These are phyloP conservation scores for Eucalyptus sideroxylon DNA, from an alignment of 345 rosid species.

Conservation along the genomic window DNA sequence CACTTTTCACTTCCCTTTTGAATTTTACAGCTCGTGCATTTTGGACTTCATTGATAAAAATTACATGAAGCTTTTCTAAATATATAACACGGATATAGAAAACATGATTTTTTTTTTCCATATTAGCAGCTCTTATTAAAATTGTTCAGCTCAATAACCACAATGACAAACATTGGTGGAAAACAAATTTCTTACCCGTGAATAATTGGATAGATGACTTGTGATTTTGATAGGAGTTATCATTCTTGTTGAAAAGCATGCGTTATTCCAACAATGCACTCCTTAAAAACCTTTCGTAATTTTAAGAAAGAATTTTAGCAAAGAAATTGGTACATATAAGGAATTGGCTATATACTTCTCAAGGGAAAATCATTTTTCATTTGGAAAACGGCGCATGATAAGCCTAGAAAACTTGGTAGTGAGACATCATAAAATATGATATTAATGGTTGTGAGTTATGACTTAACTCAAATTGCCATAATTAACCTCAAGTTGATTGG, in stretches of 20 bases:
- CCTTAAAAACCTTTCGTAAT: not conserved
- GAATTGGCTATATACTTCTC: not conserved
- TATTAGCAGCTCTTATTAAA: no score
- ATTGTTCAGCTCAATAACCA: not conserved
- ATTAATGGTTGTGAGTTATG: not conserved
- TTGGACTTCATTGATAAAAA: not conserved
- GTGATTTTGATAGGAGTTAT: not conserved
- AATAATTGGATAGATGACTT: not conserved
- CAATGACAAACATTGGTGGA: not conserved
- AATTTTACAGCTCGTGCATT: not conserved
- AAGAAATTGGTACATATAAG: not conserved
- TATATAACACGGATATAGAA: rapidly evolving
- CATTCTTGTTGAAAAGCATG: not conserved
- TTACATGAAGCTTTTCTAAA: no score
- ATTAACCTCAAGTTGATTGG: not conserved
- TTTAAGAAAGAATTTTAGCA: not conserved
- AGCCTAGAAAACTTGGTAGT: not conserved
- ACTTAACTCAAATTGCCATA: rapidly evolving
- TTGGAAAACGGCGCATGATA: not conserved
- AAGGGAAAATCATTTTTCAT: not conserved
- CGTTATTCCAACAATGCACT: not conserved
- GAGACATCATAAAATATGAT: not conserved
- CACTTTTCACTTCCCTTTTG: not conserved
- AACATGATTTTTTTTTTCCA: no score
- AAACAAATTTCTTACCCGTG: not conserved